Evolutionary conservation across 352 stramenopile genomes (phyloP), one percentile per base, ranked within the genome.

Genomic region (Stramenopiles sp.): DNA sequence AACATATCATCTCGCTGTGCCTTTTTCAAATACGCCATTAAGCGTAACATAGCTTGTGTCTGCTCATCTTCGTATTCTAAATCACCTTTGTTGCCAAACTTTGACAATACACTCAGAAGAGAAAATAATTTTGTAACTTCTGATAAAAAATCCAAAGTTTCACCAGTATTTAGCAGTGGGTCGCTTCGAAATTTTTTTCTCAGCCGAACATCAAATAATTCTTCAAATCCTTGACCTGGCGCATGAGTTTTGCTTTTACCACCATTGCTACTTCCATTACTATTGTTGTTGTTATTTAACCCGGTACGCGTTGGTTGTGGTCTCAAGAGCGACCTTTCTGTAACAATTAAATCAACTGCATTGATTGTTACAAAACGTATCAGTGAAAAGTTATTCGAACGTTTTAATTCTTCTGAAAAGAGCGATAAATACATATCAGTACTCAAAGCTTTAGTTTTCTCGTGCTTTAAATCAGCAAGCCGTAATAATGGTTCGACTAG

Each of bases 21-120:
- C 31, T 81, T 43, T 31, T 76, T 38, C 53, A 83, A 78, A 7
- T 83, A 84, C 0, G 81, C 80, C 63, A 83, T 78, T 29, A 83
- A 63, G 31, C 81, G 79, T 7, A 80, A 31, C 30, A 81, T 80
- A 1, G 81, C 80, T 23, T 84, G 79, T 23, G 43, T 77, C 0
- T 81, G 79, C 78, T 83, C 81, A 31, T 81, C n/a, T 32, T 83
- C 81, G 81, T 80, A 74, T 7, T n/a, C 30, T 13, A 31, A 23
- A 27, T 69, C 53, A 69, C 20, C 20, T 0, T n/a, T 80, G 23
- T 63, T 32, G 6, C 80, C 80, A n/a, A 84, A 79, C 78, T 63
- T 1, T 31, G 79, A 80, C 7, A 83, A 78, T 27, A 32, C 77
- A 4, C 76, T 20, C 73, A 83, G 31, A 29, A 83, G 73, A 0